Conservation (phyloP, 164 flowering plant species). For the Macadamia integrifolia region DNA sequence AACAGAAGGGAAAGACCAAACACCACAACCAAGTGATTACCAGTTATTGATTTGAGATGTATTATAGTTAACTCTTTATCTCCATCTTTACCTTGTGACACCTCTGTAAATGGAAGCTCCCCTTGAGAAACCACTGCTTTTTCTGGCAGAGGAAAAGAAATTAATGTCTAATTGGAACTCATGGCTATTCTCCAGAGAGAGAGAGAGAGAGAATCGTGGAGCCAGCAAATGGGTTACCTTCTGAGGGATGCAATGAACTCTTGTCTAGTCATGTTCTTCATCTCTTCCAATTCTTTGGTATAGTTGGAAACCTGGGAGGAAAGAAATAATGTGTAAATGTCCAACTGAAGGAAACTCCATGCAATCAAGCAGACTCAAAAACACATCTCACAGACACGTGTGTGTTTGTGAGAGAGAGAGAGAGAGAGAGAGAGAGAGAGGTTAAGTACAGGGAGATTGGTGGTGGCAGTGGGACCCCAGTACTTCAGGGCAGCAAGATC, state of each 20-base stretch:
- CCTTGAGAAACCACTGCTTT: not conserved
- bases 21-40: not conserved
- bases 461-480: slow-evolving; percentile 41
- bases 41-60: not conserved
- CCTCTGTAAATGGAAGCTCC: slow-evolving; percentile 1
- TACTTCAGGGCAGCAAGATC: slow-evolving; percentile 13
- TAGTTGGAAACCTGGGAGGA: not conserved
- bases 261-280: not conserved
- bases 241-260: slow-evolving; percentile 1
- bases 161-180: too few relatives aligned
- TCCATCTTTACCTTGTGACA: not conserved
- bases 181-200: too few relatives aligned
- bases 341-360: too few relatives aligned
- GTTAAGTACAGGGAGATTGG: slow-evolving; percentile 64
- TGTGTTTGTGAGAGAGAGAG: not conserved
- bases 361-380: too few relatives aligned
- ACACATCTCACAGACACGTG: too few relatives aligned
- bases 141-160: not conserved
- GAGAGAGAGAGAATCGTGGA: too few relatives aligned
- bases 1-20: too few relatives aligned
- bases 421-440: not conserved
- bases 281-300: not conserved
- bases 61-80: not conserved
- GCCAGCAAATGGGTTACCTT: not conserved
- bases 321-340: too few relatives aligned